Base-by-base conservation (phyloP, 2,329 filamentous ascomycete genomes). In the Pseudopithomyces maydicus region DNA sequence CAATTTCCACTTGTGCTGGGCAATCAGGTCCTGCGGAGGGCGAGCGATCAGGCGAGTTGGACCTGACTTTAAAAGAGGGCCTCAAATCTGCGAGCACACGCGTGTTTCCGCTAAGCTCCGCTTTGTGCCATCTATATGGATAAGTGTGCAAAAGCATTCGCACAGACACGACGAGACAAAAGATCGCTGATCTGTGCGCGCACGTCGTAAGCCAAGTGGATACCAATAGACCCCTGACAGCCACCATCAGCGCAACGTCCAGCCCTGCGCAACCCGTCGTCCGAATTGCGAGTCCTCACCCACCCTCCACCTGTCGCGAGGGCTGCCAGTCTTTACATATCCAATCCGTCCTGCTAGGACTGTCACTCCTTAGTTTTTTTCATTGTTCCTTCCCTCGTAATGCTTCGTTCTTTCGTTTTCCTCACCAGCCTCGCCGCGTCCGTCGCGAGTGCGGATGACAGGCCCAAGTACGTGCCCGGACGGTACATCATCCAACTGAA, bases 401-500 rank as follows among this genome's bases (percentile, higher is more conserved):
- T 48, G 45, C 45, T 48, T 38, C 45, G 32, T 38, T 48, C 45
- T 36, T 48, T 38, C 19, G 32, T 48, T 48, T 36, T 48, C 33
- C 45, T 48, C 3, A 23, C 45, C 10, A 33, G 45, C 19, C 32
- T 48, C 19, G 45, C 45, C 15, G 32, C 45, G n/a, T 19, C 45
- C n/a, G 32, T 48, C 12, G 45, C 20, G 44, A 10, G 29, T 17
- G 44, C 44, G 23, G 45, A 48, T 15, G 45, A 48, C 32, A 23
- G 45, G 32, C 45, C 45, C 17, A 23, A 48, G 17, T 36, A 38
- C 20, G 45, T 78, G 36, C 68, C 70, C 6, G 69, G 68, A 55
- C 75, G 76, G 68, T 79, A 76, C 62, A 75, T 79, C 54, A 70
- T 78, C 57, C 75, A 74, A 62, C 42, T 78, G 48, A 74, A 74